A percentile compares a stretch with the other conserved stretches of the same genome.
Conservation (phyloP, 495 filamentous ascomycete genomes). For the Paragyromitra xinjiangensis region DNA sequence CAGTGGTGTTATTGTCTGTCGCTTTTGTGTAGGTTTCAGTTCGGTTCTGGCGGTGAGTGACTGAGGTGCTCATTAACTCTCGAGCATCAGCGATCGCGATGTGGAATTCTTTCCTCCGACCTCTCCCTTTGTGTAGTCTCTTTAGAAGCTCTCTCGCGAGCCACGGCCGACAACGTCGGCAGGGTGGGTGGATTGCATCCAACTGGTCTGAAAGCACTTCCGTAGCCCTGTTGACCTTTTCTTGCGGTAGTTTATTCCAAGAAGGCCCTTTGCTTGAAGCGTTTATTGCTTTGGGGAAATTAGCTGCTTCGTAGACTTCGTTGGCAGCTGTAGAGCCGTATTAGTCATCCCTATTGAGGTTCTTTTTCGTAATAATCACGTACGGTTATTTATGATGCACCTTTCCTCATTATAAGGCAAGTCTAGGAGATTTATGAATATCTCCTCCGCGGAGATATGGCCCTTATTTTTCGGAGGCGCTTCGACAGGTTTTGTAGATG, state of each 20-base stretch:
- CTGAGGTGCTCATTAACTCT: too few relatives aligned
- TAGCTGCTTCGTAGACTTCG: background rate
- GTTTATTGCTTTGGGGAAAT: background rate
- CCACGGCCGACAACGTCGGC: background rate
- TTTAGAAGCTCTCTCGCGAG: background rate
- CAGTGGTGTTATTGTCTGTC: too few relatives aligned
- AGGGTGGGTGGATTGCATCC: background rate
- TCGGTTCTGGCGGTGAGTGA: too few relatives aligned
- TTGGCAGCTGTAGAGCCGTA: background rate
- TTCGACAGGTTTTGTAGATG: background rate
- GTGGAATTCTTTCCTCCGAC: background rate
- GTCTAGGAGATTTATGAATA: constrained; percentile 2
- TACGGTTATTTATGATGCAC: background rate
- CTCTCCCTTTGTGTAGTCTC: background rate
- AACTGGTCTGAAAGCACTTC: background rate
- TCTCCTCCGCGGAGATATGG: background rate
- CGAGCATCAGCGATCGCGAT: too few relatives aligned
- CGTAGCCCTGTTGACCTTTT: background rate
- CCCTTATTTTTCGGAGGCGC: background rate
- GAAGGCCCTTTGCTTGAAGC: background rate
- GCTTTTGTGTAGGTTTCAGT: too few relatives aligned
- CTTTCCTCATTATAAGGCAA: background rate
- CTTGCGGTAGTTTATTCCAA: background rate
- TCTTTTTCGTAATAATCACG: background rate
- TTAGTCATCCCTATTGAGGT: background rate